Evolutionary conservation across 1,284 basidiomycete genomes (phyloP).

Genomic region (Cryptococcus hybrid): DNA sequence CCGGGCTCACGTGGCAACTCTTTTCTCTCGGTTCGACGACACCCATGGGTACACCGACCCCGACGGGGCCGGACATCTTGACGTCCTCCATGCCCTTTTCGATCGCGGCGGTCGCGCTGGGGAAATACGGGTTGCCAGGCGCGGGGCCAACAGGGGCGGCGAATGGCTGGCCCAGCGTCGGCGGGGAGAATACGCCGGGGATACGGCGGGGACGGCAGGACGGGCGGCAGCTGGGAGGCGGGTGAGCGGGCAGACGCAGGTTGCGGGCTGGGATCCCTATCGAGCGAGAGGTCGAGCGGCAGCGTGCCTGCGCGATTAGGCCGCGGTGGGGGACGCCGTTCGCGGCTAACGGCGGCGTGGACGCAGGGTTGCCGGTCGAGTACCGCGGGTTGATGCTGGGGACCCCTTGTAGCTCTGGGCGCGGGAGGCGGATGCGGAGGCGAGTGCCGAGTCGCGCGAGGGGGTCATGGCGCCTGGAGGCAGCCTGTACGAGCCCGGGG

Average conservation of each 20-base stretch:
- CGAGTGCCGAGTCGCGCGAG: slow-evolving; percentile 18
- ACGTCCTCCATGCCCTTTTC: slow-evolving; percentile 39
- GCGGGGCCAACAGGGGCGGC: slow-evolving; percentile 30
- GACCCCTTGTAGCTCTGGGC: slow-evolving; percentile 25
- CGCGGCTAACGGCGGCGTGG: slow-evolving; percentile 1
- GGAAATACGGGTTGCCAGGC: slow-evolving; percentile 30
- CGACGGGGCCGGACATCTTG: slow-evolving; percentile 12
- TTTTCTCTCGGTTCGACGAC: slow-evolving; percentile 32
- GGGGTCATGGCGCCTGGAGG: slow-evolving; percentile 28
- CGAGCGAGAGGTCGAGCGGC: slow-evolving; percentile 22
- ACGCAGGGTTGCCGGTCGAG: slow-evolving; percentile 23
- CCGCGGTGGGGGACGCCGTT: slow-evolving; percentile 26
- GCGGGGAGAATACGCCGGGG: background rate
- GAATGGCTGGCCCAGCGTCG: background rate
- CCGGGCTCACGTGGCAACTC: slow-evolving; percentile 38
- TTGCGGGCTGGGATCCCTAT: too few relatives aligned
- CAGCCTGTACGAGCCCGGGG: slow-evolving; percentile 13
- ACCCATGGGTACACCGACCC: slow-evolving; percentile 31
- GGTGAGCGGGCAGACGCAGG: slow-evolving; percentile 2
- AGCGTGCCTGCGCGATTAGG: slow-evolving; percentile 47
- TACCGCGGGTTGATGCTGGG: slow-evolving; percentile 42
- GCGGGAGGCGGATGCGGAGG: slow-evolving; percentile 14
- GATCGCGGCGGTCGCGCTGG: background rate
- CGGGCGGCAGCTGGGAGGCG: background rate
- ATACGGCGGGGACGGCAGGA: slow-evolving; percentile 13